Evolutionary conservation across 2,329 filamentous ascomycete species (phyloP).

Genomic region (Xylaria sp.): DNA sequence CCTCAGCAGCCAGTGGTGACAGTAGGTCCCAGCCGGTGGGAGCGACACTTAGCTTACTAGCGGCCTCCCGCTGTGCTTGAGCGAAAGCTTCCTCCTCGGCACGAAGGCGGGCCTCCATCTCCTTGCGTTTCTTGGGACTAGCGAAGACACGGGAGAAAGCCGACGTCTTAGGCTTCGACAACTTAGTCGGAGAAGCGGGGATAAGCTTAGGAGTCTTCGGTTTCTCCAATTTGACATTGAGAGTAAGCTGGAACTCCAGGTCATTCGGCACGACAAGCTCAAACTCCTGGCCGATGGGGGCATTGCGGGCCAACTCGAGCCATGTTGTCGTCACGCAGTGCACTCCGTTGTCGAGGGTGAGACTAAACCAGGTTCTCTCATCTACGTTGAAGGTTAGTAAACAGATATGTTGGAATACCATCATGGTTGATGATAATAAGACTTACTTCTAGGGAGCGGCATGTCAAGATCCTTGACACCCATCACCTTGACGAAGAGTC

Average conservation of each 20-base stretch:
- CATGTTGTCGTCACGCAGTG: slow-evolving; percentile 97
- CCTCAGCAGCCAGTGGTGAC: slow-evolving; percentile 78
- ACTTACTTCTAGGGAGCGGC: slow-evolving; percentile 81
- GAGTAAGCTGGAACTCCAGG: slow-evolving; percentile 95
- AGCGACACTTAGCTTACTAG: slow-evolving; percentile 55
- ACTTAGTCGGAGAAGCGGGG: slow-evolving; percentile 56
- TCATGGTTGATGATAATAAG: not conserved
- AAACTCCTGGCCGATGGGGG: slow-evolving; percentile 95
- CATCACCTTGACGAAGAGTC: slow-evolving; percentile 97
- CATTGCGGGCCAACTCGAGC: slow-evolving; percentile 85
- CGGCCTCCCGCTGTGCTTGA: slow-evolving; percentile 58
- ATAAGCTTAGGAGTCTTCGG: slow-evolving; percentile 54
- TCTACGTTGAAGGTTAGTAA: slow-evolving; percentile 44
- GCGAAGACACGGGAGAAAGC: slow-evolving; percentile 89
- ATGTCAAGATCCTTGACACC: slow-evolving; percentile 93
- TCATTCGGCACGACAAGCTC: slow-evolving; percentile 96
- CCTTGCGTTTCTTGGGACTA: slow-evolving; percentile 94
- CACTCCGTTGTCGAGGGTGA: slow-evolving; percentile 95
- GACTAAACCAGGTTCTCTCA: slow-evolving; percentile 87
- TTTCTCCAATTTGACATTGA: slow-evolving; percentile 90
- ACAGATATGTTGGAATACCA: not conserved
- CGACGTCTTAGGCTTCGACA: slow-evolving; percentile 67
- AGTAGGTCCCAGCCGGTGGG: slow-evolving; percentile 81
- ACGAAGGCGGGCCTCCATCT: slow-evolving; percentile 77
- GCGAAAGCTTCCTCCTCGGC: slow-evolving; percentile 74